Base-by-base conservation (phyloP, 208 protist species). In the Leptomonas seymouri region DNA sequence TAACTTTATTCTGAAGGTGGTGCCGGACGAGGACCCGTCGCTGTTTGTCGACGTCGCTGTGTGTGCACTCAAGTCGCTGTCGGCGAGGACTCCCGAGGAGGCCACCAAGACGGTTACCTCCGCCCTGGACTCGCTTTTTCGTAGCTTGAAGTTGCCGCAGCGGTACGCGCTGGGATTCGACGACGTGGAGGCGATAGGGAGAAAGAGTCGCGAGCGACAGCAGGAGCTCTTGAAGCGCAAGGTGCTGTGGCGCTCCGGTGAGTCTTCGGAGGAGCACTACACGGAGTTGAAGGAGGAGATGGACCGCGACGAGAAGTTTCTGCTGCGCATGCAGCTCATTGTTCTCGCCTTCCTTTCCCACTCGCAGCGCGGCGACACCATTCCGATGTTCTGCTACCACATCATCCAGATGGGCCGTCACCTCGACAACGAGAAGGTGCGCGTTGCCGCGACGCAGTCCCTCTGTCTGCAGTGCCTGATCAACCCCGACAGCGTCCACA, bases 321-420 rank as follows among this genome's bases (percentile, higher is more conserved):
- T 97, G 42, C 79, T 94, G 39, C 87, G 92, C 62, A 97, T 97
- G 84, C 92, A 97, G 80, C 86, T 88, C 62, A 93, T 97, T 62
- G 88, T 95, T 0, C 76, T 92, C 16, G 81, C 84, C 20, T 94
- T 90, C 69, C 83, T 97, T 44, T 93, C 89, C 15, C 70, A 94
- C 73, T 91, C 89, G 11, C 78, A 92, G 62, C 81, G 92, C 27
- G 86, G 85, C 9, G 89, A 93, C 42, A 45, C 51, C 5, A 85
- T 97, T 51, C 89, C 89, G 14, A 71, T 68, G 34, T 97, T 94
- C 65, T 95, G 89, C 76, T 90, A 89, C 16, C 89, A 95, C 73
- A 80, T 95, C 41, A 93, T 97, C 54, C 92, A 93, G 53, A 81
- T 97, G 45, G 92, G 92, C 14, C 72, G 92, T 20, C 87, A 90